phyloP scores from a whole-genome alignment of 2,329 filamentous ascomycete species.

The Cucurbitaria berberidis region DNA sequence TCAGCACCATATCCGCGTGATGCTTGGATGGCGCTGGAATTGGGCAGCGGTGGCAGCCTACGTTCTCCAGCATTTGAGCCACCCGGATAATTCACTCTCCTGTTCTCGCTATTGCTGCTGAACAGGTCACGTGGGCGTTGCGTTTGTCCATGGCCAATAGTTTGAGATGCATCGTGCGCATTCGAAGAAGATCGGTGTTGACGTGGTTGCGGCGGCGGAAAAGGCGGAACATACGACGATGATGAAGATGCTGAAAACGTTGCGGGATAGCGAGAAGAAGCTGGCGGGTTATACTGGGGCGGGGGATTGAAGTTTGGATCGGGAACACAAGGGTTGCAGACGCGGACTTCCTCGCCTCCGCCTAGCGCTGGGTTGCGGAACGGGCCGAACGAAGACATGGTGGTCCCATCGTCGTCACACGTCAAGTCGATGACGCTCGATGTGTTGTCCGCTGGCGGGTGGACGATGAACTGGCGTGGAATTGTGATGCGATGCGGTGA shows the following conservation, averaged over 20 bases:
- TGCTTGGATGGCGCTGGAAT: slow-evolving; percentile 15
- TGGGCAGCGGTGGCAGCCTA: slow-evolving; percentile 32
- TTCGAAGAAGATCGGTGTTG: slow-evolving; percentile 29
- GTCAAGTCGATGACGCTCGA: slow-evolving; percentile 54
- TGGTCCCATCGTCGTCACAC: slow-evolving; percentile 42
- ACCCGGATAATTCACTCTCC: slow-evolving; percentile 34
- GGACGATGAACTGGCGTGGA: slow-evolving; percentile 89
- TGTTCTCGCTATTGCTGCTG: slow-evolving; percentile 23
- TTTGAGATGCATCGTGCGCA: slow-evolving; percentile 25
- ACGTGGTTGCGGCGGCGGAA: slow-evolving; percentile 21
- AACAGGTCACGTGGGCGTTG: slow-evolving; percentile 26
- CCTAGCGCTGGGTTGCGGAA: slow-evolving; percentile 59
- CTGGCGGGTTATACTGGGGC: slow-evolving; percentile 52
- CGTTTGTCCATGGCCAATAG: slow-evolving; percentile 23
- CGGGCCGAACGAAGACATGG: slow-evolving; percentile 36
- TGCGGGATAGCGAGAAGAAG: slow-evolving; percentile 5
- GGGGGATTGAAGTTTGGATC: slow-evolving; percentile 69
- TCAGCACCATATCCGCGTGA: slow-evolving; percentile 15
- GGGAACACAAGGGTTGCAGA: slow-evolving; percentile 76
- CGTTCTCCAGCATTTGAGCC: slow-evolving; percentile 29
- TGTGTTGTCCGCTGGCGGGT: slow-evolving; percentile 57
- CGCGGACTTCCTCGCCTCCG: slow-evolving; percentile 70
- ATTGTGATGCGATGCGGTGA: slow-evolving; percentile 96
- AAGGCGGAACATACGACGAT: slow-evolving; percentile 13
- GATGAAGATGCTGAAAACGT: slow-evolving; percentile 3